A percentile compares a stretch with the other conserved stretches of the same genome.
These are phyloP conservation scores for Mrakia gelida DNA, from an alignment of 768 basidiomycete species.

Conservation along the genomic window DNA sequence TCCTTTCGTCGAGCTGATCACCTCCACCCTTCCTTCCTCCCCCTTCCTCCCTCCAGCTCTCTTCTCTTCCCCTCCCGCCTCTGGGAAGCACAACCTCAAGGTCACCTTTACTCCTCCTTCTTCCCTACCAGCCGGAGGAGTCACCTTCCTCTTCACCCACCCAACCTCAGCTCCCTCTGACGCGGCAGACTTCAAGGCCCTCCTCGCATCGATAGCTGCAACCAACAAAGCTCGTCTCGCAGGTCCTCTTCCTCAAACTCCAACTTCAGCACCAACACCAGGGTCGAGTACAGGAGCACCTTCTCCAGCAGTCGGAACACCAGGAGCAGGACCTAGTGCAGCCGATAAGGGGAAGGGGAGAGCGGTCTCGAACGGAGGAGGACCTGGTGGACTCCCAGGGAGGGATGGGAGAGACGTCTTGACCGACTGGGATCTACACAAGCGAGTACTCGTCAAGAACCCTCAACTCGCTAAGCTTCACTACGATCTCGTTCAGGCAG, in stretches of 20 bases:
- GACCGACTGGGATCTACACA: conserved; percentile 34
- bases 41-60: conserved; percentile 37
- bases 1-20: conserved; percentile 62
- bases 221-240: conserved; percentile 35
- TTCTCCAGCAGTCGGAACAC: conserved; percentile 14
- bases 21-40: conserved; percentile 24
- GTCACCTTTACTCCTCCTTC: conserved; percentile 42
- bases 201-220: conserved; percentile 40
- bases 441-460: conserved; percentile 63
- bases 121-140: conserved; percentile 36
- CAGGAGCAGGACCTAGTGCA: neutral
- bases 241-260: neutral
- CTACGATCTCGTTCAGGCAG: conserved; percentile 76
- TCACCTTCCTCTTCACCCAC: conserved; percentile 42
- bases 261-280: neutral
- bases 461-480: conserved; percentile 76
- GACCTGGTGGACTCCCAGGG: conserved; percentile 12
- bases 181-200: conserved; percentile 40
- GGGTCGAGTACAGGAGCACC: conserved; percentile 4
- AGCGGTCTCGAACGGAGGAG: neutral
- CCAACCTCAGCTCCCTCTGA: conserved; percentile 35
- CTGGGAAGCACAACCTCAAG: conserved; percentile 41
- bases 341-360: conserved; percentile 1
- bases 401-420: conserved; percentile 24
- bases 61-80: conserved; percentile 42